Base-by-base conservation (phyloP, 768 basidiomycete species). In the Amanita molliuscula region DNA sequence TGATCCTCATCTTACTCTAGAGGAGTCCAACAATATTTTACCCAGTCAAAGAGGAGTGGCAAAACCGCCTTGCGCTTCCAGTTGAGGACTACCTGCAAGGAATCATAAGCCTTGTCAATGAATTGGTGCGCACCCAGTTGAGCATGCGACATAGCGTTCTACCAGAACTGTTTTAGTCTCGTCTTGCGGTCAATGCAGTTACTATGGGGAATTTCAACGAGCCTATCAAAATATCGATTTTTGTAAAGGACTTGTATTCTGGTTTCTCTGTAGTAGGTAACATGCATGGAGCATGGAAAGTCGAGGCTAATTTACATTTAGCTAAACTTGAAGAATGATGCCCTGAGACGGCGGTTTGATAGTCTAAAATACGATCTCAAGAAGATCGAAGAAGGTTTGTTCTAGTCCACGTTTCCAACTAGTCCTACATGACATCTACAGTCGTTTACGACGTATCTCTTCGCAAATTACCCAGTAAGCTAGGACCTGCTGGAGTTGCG, bases 371-470 rank as follows among this genome's bases (percentile, higher is more conserved):
- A 90, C 54, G 88, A 89, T 60, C 76, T 91, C 54, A 89, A 89
- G 63, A 89, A 88, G 58, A 84, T 91, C 15, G 88, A 90, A 67
- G 88, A 90, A 81, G 88, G 88, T 78, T 23, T 43, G 50, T 43
- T 70, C 56, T 26, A 25, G 21, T 43, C 38, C 31, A 29, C 13
- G 31, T 28, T 41, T 47, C 34, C 49, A 41, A 26, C 21, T 28
- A n/a, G 18, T 38, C 44, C 16, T 8, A 11, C 23, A 34, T 26
- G 21, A 37, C 16, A 23, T 18, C 33, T 50, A 18, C 54, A 91
- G 88, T 91, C 44, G 88, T 90, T 1, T 91, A 91, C 58, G 88
- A 91, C 61, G 79, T 91, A 13, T 88, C 88, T 31, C 66, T 91
- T 29, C 74, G 88, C 34, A 87, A 80, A 56, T 68, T 90, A 37